Percentiles rank a stretch among this genome's conserved stretches.
These are phyloP conservation scores for Lachancea sp. DNA, from an alignment of 805 yeast genomes.

Conservation along the genomic window DNA sequence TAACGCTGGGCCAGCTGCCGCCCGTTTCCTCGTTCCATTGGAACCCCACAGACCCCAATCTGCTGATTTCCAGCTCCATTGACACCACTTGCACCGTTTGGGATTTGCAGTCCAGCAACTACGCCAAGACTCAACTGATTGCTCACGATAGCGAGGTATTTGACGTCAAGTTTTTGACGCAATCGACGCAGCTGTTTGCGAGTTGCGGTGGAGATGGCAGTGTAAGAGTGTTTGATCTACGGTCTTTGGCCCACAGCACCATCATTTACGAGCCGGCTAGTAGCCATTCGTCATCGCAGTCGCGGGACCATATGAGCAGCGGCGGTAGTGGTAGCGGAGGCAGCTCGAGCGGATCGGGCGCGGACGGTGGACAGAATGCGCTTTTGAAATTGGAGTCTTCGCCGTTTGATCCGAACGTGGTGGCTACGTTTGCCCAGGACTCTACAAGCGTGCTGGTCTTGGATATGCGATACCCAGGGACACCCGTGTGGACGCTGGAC, in stretches of 20 bases:
- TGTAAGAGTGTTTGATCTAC: conserved; percentile 82
- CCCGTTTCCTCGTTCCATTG: conserved; percentile 95
- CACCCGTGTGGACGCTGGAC: conserved; percentile 63
- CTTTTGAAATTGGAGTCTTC: conserved; percentile 71
- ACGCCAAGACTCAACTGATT: conserved; percentile 85
- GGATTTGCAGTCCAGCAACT: conserved; percentile 51
- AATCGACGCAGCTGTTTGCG: conserved; percentile 67
- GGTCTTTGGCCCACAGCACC: conserved; percentile 88
- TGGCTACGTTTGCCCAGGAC: conserved; percentile 76
- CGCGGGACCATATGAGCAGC: not conserved
- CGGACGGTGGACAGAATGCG: conserved; percentile 35
- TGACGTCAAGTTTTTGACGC: conserved; percentile 79
- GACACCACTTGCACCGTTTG: conserved; percentile 97
- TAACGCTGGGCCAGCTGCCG: conserved; percentile 43
- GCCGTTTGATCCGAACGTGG: conserved; percentile 69
- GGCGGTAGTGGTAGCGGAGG: conserved; percentile 3
- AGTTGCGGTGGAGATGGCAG: conserved; percentile 95
- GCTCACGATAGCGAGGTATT: conserved; percentile 95
- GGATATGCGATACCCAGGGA: conserved; percentile 84
- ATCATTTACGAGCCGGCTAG: conserved; percentile 77
- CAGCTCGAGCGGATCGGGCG: not conserved
- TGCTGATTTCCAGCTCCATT: conserved; percentile 76
- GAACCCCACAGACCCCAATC: conserved; percentile 64
- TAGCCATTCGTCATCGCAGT: conserved; percentile 6
- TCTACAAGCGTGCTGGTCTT: conserved; percentile 60